Base-by-base conservation (phyloP, 164 flowering plant genomes). In the Macadamia tetraphylla region DNA sequence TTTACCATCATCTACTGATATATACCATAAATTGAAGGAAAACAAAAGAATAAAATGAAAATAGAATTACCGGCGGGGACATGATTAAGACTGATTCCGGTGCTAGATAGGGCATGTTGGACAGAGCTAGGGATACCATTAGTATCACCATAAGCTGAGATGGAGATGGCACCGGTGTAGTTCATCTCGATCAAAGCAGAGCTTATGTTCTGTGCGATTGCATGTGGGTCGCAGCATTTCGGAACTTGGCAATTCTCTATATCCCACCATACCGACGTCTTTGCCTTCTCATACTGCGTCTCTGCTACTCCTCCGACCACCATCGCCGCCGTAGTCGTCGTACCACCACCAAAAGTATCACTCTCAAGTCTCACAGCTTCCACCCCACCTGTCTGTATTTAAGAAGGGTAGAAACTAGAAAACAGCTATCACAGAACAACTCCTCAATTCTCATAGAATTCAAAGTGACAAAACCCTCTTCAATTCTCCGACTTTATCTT, bases 261-360 rank as follows among this genome's bases (percentile, higher is more conserved):
- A 70, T 93, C 98, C 98, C 98, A 93, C 98, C 98, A 93, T 17
- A 93, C 97, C 44, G 97, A 90, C 1, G 82, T 88, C 85, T 89
- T 93, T 53, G 93, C 93, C 71, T 43, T 17, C 60, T 62, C 73
- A 74, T 89, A 92, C 77, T 85, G 89, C 57, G 76, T 59, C 82
- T 89, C 89, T 62, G 84, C 18, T 49, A 55, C 23, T 63, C 17
- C 75, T 53, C 30, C 57, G 0, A 29, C 68, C 44, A 3, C 57
- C 57, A n/a, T 51, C 62, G 70, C 18, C 64, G 23, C 23, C 23
- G 23, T 23, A 23, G 58, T 56, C 31, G 48, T 3, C 8, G 67
- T 63, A 49, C 42, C 52, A 14, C 63, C 67, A 12, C 52, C 51
- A 14, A 23, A 23, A 23, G 23, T 23, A 23, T 23, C 23, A 23